Conservation (phyloP, 257 asterid species). For the Lycium barbarum region DNA sequence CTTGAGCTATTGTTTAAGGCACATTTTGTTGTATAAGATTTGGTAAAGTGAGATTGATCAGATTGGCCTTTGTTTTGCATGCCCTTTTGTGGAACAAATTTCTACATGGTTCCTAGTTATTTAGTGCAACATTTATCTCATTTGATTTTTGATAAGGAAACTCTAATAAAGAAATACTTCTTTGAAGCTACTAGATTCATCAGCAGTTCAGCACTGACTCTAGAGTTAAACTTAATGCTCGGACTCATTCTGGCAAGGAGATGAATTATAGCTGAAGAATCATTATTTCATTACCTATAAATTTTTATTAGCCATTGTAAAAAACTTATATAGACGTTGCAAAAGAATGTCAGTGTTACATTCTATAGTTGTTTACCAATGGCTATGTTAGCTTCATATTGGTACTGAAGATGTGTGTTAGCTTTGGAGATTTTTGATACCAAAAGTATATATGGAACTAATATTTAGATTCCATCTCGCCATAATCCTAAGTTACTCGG, state of each 20-base stretch:
- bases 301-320: background rate
- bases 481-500: no score
- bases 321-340: background rate
- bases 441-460: background rate
- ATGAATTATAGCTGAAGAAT: background rate
- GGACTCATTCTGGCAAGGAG: background rate
- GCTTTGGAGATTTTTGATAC: background rate
- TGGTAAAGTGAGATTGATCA: background rate
- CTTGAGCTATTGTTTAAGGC: background rate
- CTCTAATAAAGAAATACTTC: background rate
- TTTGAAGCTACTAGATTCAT: background rate
- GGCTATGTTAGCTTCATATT: slow-evolving; percentile 5
- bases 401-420: background rate
- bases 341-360: background rate
- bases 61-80: background rate
- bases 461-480: background rate
- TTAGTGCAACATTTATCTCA: background rate
- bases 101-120: background rate
- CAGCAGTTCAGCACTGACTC: background rate
- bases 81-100: background rate
- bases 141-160: background rate
- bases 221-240: background rate
- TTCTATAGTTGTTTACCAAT: background rate
- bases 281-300: background rate
- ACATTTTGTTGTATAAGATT: background rate